Evolutionary conservation across 805 yeast species (phyloP), one percentile per base, ranked within the genome.

Genomic region (Yamadazyma akitaensis): DNA sequence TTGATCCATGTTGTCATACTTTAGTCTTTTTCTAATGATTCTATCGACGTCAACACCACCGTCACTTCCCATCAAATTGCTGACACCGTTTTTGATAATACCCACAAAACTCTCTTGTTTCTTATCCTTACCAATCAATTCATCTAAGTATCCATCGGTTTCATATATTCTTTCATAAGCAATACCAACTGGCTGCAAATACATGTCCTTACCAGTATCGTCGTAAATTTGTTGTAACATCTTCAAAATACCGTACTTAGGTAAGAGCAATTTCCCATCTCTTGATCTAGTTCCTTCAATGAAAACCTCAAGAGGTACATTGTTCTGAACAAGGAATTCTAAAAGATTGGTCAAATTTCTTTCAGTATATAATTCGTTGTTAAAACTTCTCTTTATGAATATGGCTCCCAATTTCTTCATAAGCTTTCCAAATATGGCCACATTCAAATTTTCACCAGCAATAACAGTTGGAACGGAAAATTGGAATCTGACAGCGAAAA

Each of bases 231-330:
- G 76, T 31, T 75, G 63, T 37, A 80, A 65, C 39, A 72, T 75
- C 58, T 80, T 81, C 51, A 81, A 67, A 40, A 81, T 75, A 5
- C 86, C 86, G 55, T 77, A 79, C 57, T 81, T 81, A 12, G 86
- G 86, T 21, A 81, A 68, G 18, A 81, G 67, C 30, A 81, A 63
- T 55, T 81, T 81, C n/a, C 86, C 86, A 50, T 81, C 81, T 48
- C 86, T 68, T 2, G 85, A 80, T 34, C 86, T 70, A 1, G 84
- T 79, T n/a, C 86, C 86, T 59, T 81, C 86, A 42, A 81, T 77
- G 53, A 81, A 81, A 49, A 82, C 80, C 56, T 81, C 85, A 50
- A 81, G 65, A 51, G 74, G 74, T 46, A 73, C 62, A 41, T 81
- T 80, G 48, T 76, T 68, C 18, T 66, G 47, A 25, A 81, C 67